Base-by-base conservation (phyloP, 2,329 filamentous ascomycete species). In the Trichophyton equinum region DNA sequence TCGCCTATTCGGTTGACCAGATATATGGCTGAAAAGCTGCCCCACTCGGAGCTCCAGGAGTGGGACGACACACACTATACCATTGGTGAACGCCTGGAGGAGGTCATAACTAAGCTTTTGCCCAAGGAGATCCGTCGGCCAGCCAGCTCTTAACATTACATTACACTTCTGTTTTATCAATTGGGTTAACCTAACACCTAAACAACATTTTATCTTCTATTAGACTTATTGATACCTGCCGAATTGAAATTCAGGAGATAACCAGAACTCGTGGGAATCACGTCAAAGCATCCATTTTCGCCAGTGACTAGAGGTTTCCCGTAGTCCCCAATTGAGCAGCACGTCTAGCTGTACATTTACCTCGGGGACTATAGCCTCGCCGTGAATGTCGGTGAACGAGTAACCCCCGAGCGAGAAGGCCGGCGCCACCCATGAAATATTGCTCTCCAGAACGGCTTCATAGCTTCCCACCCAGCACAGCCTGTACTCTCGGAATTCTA, bases 21-120 rank as follows among this genome's bases (percentile, higher is more conserved):
- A n/a, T 75, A 72, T 58, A 69, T 76, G 67, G 71, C 72, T 0
- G 66, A 73, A 27, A 65, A 66, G 11, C 56, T 78, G 33, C 73
- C 72, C 1, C 66, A 75, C 38, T 66, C 66, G 3, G 63, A 63
- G 2, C 62, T 77, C 8, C 63, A 64, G 1, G 74, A 75, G 62
- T 73, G 70, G 13, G 68, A 68, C 1, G 71, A 74, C 22, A 62
- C 65, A 58, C 64, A 66, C 57, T 64, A 47, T 38, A 53, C 51
- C 13, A 30, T 62, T 9, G 61, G 38, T 20, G 40, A 55, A 15
- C 51, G 51, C n/a, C 30, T 55, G 27, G 61, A 62, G 46, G 25
- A 57, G 7, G 53, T 62, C 25, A n/a, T 59, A 22, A 33, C n/a
- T 7, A 57, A 59, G 40, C 57, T 62, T 33, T 13, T 59, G 8